phyloP scores from a whole-genome alignment of 306 rosid genomes.

The Castanea sativa region DNA sequence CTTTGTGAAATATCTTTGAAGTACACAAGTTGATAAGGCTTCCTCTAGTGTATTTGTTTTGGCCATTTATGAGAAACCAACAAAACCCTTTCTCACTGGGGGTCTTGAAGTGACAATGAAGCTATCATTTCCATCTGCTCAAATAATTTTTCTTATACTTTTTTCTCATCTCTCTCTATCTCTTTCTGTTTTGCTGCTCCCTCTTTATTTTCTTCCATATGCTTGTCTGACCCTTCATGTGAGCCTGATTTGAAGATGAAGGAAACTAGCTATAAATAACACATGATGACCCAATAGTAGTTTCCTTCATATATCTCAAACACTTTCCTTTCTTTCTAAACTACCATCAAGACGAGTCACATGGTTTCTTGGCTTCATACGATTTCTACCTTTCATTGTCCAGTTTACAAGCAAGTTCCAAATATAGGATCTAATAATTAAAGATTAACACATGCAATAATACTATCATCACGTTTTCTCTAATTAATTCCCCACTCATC shows the following conservation, averaged over 20 bases:
- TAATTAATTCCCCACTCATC: neutral
- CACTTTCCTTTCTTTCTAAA: slow-evolving; percentile 63
- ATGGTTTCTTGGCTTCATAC: slow-evolving; percentile 48
- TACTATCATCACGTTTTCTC: slow-evolving; percentile 32
- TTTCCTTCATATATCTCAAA: slow-evolving; percentile 33
- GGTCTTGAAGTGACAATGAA: slow-evolving; percentile 25
- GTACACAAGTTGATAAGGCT: slow-evolving; percentile 41
- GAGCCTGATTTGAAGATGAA: slow-evolving; percentile 44
- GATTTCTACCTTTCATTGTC: slow-evolving; percentile 32
- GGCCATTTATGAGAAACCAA: slow-evolving; percentile 57
- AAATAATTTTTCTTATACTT: neutral
- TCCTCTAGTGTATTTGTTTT: slow-evolving; percentile 38
- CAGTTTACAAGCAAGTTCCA: slow-evolving; percentile 52
- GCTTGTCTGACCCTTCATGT: slow-evolving; percentile 32
- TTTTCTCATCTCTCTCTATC: neutral
- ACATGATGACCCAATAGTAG: slow-evolving; percentile 32
- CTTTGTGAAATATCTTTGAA: slow-evolving; percentile 43
- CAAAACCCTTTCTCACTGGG: slow-evolving; percentile 39
- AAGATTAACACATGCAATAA: slow-evolving; percentile 43
- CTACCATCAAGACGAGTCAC: slow-evolving; percentile 63
- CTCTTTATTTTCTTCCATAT: slow-evolving; percentile 2
- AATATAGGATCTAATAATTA: slow-evolving; percentile 29
- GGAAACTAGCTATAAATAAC: slow-evolving; percentile 38
- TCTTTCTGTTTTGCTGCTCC: neutral
- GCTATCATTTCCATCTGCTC: slow-evolving; percentile 15